Conservation (phyloP, 2,329 filamentous ascomycete genomes). For the Periconia macrospinosa region DNA sequence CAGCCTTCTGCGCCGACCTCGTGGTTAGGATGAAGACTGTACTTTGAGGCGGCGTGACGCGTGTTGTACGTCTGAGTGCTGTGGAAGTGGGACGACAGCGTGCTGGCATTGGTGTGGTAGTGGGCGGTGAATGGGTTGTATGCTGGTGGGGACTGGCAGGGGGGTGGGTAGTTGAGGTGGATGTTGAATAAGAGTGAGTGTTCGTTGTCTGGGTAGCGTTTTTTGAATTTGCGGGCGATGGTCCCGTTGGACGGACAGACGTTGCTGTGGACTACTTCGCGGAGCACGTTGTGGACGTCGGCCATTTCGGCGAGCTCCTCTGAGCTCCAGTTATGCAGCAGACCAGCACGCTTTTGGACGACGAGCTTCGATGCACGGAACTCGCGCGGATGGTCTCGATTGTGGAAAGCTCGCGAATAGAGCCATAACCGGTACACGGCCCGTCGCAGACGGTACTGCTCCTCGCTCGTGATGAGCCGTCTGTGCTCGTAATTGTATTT, state of each 20-base stretch:
- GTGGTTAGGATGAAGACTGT: constrained; percentile 51
- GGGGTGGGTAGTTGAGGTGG: constrained; percentile 53
- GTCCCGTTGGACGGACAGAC: constrained; percentile 65
- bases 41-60: constrained; percentile 49
- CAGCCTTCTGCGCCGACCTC: constrained; percentile 63
- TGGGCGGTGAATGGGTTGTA: constrained; percentile 11
- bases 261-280: constrained; percentile 59
- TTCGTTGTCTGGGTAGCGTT: constrained; percentile 55
- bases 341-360: constrained; percentile 55
- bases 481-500: constrained; percentile 59
- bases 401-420: constrained; percentile 62
- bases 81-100: constrained; percentile 43
- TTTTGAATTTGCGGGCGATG: constrained; percentile 61
- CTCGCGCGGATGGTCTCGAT: constrained; percentile 52
- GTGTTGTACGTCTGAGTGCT: constrained; percentile 35
- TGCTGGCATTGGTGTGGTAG: constrained; percentile 18
- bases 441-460: constrained; percentile 56
- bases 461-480: constrained; percentile 53
- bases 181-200: constrained; percentile 57
- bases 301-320: constrained; percentile 61
- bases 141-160: constrained; percentile 4
- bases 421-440: constrained; percentile 65
- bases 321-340: constrained; percentile 63
- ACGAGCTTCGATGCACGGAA: constrained; percentile 51
- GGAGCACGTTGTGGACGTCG: constrained; percentile 59